Evolutionary conservation across 257 asterid species (phyloP).

Genomic region (Lavandula angustifolia): DNA sequence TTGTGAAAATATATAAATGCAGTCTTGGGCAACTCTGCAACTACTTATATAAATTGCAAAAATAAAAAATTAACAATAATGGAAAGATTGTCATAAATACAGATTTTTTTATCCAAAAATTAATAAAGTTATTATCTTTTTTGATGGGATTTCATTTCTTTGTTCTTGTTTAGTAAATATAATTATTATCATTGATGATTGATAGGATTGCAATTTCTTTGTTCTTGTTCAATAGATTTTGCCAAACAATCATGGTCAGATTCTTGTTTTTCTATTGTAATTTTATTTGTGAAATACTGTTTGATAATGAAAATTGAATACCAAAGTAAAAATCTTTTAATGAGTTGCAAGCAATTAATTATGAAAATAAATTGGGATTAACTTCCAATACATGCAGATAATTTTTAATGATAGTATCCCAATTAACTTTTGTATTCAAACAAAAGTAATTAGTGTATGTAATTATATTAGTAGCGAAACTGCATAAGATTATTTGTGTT

Average conservation of each 20-base stretch:
- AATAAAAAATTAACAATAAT: slow-evolving; percentile 12
- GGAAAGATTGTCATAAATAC: not conserved
- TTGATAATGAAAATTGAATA: not conserved
- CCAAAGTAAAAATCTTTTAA: not conserved
- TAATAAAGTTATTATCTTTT: not conserved
- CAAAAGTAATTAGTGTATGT: not conserved
- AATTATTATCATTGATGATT: too few species aligned
- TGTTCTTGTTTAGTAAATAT: too few species aligned
- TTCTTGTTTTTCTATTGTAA: too few species aligned
- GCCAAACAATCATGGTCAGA: too few species aligned
- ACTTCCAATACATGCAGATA: not conserved
- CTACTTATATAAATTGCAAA: not conserved
- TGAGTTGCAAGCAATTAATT: not conserved
- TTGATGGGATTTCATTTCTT: too few species aligned
- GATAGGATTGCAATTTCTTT: too few species aligned
- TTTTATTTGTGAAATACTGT: not conserved
- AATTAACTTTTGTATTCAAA: not conserved
- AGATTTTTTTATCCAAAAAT: not conserved
- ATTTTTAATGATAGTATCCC: not conserved
- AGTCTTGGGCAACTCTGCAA: slow-evolving; percentile 7
- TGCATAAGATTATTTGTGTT: too few species aligned
- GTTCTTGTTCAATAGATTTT: too few species aligned
- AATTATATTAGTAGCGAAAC: not conserved
- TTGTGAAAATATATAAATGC: not conserved
- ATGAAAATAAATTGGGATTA: not conserved